Conservation (phyloP, 2,329 filamentous ascomycete genomes). For the Leptosphaerulina australis region DNA sequence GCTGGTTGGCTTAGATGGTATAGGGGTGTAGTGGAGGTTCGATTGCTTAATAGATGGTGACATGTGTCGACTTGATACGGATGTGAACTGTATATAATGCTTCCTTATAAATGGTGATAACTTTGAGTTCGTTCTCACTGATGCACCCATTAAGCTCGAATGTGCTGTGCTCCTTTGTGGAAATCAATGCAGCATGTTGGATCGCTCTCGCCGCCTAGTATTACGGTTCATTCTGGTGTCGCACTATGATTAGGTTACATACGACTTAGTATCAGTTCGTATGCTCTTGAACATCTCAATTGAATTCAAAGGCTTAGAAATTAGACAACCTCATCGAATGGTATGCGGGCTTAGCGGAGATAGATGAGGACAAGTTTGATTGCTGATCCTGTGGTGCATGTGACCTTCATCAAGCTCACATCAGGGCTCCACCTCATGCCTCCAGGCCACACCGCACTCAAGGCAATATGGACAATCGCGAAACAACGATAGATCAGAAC, state of each 20-base stretch:
- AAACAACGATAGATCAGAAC: neutral
- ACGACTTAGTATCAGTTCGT: no score
- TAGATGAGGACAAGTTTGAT: neutral
- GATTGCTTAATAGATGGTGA: neutral
- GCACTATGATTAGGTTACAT: no score
- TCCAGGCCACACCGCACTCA: conserved; percentile 13
- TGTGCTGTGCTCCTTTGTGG: neutral
- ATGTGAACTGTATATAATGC: conserved; percentile 9
- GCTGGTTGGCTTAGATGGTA: conserved; percentile 20
- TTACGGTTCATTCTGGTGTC: no score
- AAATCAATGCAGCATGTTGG: no score
- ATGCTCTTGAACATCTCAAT: no score
- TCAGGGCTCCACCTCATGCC: conserved; percentile 8
- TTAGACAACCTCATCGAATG: neutral
- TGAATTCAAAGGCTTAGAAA: no score
- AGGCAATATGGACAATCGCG: neutral
- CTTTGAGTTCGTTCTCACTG: conserved; percentile 15
- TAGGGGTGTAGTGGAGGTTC: neutral
- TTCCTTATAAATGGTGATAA: conserved; percentile 7
- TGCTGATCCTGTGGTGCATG: conserved; percentile 11
- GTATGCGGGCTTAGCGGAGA: conserved; percentile 6
- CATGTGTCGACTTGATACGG: neutral
- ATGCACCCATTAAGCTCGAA: conserved; percentile 8
- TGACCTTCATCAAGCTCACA: conserved; percentile 14
- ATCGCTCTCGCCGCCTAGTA: no score